Evolutionary conservation across 1,284 basidiomycete genomes (phyloP).

Genomic region (Ustilago shanxiensis): DNA sequence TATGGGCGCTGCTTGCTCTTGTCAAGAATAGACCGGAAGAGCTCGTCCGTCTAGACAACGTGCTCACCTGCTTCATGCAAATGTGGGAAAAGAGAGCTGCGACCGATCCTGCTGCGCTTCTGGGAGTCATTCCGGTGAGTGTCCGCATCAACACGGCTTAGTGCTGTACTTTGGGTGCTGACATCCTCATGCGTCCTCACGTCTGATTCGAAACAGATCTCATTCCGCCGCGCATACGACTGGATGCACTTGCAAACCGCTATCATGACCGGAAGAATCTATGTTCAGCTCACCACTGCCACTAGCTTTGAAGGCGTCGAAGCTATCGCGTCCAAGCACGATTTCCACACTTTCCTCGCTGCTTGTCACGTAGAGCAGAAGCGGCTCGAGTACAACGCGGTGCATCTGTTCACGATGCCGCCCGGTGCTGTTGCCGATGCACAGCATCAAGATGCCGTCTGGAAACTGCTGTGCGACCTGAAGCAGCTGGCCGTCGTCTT

Average conservation of each 20-base stretch:
- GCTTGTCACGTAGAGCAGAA: constrained; percentile 30
- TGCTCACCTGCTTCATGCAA: constrained; percentile 31
- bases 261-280: constrained; percentile 19
- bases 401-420: constrained; percentile 29
- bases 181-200: background rate
- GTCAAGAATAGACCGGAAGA: constrained; percentile 33
- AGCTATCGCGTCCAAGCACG: constrained; percentile 9
- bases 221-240: constrained; percentile 28
- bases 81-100: constrained; percentile 15
- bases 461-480: constrained; percentile 24
- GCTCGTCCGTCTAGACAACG: constrained; percentile 19
- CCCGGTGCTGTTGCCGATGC: constrained; percentile 9
- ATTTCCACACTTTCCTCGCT: constrained; percentile 7
- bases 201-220: constrained; percentile 4
- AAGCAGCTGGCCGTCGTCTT: constrained; percentile 24
- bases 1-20: constrained; percentile 35
- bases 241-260: constrained; percentile 37
- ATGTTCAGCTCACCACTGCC: constrained; percentile 4
- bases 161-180: background rate
- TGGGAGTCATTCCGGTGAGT: constrained; percentile 23
- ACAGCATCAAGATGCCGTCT: constrained; percentile 26
- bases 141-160: background rate
- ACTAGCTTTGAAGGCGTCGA: constrained; percentile 19
- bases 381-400: constrained; percentile 28
- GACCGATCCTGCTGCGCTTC: background rate